A percentile compares a stretch with the other conserved stretches of the same genome.
Conservation (phyloP, 441 rosid species). For the Gossypium trilobum region DNA sequence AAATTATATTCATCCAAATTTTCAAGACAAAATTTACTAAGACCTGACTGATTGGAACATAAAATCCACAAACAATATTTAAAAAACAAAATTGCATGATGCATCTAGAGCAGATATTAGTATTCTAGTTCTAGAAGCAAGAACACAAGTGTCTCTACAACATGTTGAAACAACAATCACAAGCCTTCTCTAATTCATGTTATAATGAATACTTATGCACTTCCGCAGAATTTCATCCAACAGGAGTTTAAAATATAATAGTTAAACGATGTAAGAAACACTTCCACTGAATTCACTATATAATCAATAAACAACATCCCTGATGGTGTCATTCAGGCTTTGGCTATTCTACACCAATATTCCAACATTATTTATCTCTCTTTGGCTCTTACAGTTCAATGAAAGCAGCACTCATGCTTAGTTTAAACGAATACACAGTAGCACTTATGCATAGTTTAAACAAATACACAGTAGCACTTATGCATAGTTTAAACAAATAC, state of each 20-base stretch:
- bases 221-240: neutral
- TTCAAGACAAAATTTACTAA: neutral
- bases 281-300: neutral
- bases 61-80: neutral
- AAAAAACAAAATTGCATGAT: neutral
- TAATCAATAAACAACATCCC: neutral
- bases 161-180: neutral
- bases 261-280: neutral
- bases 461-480: neutral
- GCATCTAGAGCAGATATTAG: neutral
- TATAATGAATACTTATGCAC: neutral
- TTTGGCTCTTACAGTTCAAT: neutral
- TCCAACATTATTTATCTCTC: slow-evolving; percentile 1
- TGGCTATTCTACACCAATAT: neutral
- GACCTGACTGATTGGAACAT: neutral
- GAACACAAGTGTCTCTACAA: neutral
- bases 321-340: neutral
- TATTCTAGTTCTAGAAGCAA: neutral
- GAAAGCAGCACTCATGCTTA: slow-evolving; percentile 2
- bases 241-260: neutral
- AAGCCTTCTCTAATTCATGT: neutral
- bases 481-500: slow-evolving; percentile 1
- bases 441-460: slow-evolving; percentile 4
- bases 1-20: neutral
- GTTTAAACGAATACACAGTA: neutral